These are phyloP conservation scores for Plasmopara muralis DNA, from an alignment of 352 stramenopile species.

Conservation along the genomic window DNA sequence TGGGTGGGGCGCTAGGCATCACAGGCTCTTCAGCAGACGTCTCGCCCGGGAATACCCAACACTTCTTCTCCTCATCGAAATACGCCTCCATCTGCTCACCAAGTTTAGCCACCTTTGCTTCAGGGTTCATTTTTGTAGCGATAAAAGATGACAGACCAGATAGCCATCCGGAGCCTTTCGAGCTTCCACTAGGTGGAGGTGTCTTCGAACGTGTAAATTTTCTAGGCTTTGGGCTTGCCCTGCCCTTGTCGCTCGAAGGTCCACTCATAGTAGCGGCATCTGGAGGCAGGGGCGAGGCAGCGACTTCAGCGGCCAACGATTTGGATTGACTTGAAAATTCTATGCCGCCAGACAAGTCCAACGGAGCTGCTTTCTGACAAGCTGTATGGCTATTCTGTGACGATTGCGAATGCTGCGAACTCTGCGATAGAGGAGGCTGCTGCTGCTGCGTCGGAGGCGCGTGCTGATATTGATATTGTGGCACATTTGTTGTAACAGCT, in stretches of 20 bases:
- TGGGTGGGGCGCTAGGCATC: slow-evolving; percentile 68
- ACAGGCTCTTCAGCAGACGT: slow-evolving; percentile 46
- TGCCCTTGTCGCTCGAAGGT: slow-evolving; percentile 69
- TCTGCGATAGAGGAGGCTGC: slow-evolving; percentile 15
- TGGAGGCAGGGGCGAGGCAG: slow-evolving; percentile 14
- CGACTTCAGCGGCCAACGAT: slow-evolving; percentile 5
- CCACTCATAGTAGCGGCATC: slow-evolving; percentile 25
- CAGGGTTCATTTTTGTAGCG: slow-evolving; percentile 72
- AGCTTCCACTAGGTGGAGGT: slow-evolving; percentile 59
- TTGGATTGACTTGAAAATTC: slow-evolving; percentile 18
- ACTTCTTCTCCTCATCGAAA: slow-evolving; percentile 74
- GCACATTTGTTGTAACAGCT: slow-evolving; percentile 4
- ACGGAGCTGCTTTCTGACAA: slow-evolving; percentile 14
- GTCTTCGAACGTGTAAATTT: slow-evolving; percentile 71
- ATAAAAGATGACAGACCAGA: slow-evolving; percentile 63
- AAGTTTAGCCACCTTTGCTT: slow-evolving; percentile 76
- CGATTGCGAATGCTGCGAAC: slow-evolving; percentile 20
- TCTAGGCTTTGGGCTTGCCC: slow-evolving; percentile 61
- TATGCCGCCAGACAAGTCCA: slow-evolving; percentile 7
- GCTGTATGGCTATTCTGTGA: slow-evolving; percentile 7
- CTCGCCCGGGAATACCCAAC: slow-evolving; percentile 86
- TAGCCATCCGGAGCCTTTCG: slow-evolving; percentile 54
- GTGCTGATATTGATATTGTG: slow-evolving; percentile 8
- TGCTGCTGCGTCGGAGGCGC: slow-evolving; percentile 11
- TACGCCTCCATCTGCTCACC: slow-evolving; percentile 75